A percentile compares a stretch with the other conserved stretches of the same genome.
These are phyloP conservation scores for Dissophora ornata DNA, from an alignment of 192 early-diverging fungal genomes.

Conservation along the genomic window DNA sequence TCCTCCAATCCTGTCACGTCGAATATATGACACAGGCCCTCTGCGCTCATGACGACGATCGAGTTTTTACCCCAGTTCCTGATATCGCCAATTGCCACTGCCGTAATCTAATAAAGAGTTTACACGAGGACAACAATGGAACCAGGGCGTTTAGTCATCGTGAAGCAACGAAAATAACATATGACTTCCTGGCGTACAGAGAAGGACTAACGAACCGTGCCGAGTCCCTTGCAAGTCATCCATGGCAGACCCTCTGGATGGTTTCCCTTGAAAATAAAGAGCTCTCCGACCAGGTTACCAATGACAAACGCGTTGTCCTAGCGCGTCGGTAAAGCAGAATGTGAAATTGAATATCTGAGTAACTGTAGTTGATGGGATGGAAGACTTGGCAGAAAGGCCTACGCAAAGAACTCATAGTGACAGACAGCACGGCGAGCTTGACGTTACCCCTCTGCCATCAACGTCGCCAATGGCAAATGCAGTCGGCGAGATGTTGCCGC, in stretches of 20 bases:
- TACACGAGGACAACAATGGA: too few species aligned
- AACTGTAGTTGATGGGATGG: too few species aligned
- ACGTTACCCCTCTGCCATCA: conserved; percentile 64
- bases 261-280: conserved; percentile 68
- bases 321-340: neutral
- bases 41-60: conserved; percentile 66
- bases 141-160: too few species aligned
- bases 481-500: conserved; percentile 69
- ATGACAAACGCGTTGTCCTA: conserved; percentile 72
- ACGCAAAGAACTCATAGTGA: too few species aligned
- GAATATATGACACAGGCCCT: conserved; percentile 68
- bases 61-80: conserved; percentile 68
- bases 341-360: too few species aligned
- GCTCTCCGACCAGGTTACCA: conserved; percentile 67
- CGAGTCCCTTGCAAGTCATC: conserved; percentile 60
- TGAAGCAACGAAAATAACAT: too few species aligned
- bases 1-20: conserved; percentile 54
- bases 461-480: conserved; percentile 69
- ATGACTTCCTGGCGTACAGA: neutral
- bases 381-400: too few species aligned
- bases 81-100: conserved; percentile 67
- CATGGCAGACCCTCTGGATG: conserved; percentile 55
- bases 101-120: conserved; percentile 74
- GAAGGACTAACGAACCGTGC: conserved; percentile 58
- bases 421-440: too few species aligned